Conservation (phyloP, 2,329 filamentous ascomycete genomes). For the Aspergillus thermomutatus region DNA sequence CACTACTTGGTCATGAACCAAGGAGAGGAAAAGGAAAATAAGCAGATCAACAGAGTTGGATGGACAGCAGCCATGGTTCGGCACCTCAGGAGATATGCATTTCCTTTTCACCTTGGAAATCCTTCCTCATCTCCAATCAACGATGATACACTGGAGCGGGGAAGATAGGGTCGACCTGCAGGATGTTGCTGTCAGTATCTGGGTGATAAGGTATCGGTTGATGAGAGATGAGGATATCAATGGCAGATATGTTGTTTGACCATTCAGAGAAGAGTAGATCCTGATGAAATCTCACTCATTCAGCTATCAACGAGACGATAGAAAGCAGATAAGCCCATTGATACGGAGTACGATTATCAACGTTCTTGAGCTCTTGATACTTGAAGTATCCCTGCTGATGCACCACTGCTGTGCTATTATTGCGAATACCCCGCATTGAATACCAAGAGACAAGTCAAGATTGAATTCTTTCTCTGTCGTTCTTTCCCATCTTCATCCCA, state of each 20-base stretch:
- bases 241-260: background rate
- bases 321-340: background rate
- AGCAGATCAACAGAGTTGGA: background rate
- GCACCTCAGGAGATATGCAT: background rate
- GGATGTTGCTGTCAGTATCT: background rate
- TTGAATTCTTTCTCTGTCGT: conserved; percentile 7
- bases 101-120: background rate
- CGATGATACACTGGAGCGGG: background rate
- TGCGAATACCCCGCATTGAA: background rate
- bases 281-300: background rate
- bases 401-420: background rate
- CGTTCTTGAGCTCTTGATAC: background rate
- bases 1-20: background rate
- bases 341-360: background rate
- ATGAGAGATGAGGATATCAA: background rate
- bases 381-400: background rate
- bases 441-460: background rate
- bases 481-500: conserved; percentile 7
- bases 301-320: background rate
- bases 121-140: background rate
- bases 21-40: background rate
- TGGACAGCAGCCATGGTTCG: background rate
- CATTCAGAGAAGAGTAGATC: background rate
- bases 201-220: background rate
- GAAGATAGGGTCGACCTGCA: background rate